phyloP scores from a whole-genome alignment of 2,329 filamentous ascomycete species.

The Elsinoe australis region DNA sequence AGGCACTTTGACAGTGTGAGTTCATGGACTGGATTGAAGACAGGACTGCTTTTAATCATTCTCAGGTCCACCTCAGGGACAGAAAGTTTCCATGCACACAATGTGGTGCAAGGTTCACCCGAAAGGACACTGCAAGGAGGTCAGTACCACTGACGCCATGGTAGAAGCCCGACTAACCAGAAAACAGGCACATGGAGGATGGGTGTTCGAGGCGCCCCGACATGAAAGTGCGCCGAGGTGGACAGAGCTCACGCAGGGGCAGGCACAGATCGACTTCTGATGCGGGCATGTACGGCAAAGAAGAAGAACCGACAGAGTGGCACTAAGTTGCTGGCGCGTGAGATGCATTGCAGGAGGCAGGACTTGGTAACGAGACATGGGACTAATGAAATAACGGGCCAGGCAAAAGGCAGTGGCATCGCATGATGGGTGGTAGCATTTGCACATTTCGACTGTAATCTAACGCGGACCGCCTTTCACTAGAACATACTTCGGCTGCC shows the following conservation, averaged over 20 bases:
- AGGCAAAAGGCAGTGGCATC: not conserved
- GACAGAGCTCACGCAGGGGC: slow-evolving; percentile 10
- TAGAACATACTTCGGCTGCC: slow-evolving; percentile 2
- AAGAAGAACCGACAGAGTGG: slow-evolving; percentile 7
- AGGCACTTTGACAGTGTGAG: slow-evolving; percentile 49
- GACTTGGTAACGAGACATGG: slow-evolving; percentile 5
- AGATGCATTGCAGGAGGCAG: not conserved
- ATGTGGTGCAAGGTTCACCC: slow-evolving; percentile 64
- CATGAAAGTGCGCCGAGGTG: slow-evolving; percentile 19
- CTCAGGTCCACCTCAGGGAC: slow-evolving; percentile 63
- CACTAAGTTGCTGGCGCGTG: not conserved
- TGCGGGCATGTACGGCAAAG: not conserved
- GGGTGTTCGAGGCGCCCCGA: slow-evolving; percentile 58
- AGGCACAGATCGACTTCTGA: slow-evolving; percentile 11
- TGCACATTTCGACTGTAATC: slow-evolving; percentile 11
- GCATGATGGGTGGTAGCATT: slow-evolving; percentile 14
- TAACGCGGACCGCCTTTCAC: not conserved
- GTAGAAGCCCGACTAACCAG: slow-evolving; percentile 18
- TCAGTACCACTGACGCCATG: slow-evolving; percentile 34
- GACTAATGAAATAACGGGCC: not conserved
- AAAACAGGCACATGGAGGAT: slow-evolving; percentile 63
- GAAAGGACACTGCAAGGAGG: slow-evolving; percentile 78
- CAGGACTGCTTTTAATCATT: slow-evolving; percentile 48
- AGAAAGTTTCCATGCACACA: slow-evolving; percentile 62
- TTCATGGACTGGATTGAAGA: slow-evolving; percentile 13